These are phyloP conservation scores for Wickerhamomyces ciferrii DNA, from an alignment of 805 yeast genomes.

Conservation along the genomic window DNA sequence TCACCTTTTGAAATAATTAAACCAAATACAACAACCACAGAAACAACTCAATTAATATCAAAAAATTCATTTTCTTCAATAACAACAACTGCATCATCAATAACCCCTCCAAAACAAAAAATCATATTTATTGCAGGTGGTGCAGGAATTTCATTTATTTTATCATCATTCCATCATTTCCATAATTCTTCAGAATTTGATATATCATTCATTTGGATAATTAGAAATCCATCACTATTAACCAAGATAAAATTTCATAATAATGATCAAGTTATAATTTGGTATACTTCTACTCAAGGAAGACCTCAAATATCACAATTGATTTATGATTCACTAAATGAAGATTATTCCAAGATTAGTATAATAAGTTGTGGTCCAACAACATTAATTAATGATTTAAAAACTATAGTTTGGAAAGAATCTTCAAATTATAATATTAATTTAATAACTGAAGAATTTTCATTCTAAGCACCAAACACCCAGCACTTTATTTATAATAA, in stretches of 20 bases:
- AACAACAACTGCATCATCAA: neutral
- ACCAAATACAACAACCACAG: neutral
- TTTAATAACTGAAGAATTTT: constrained; percentile 17
- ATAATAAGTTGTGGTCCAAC: constrained; percentile 23
- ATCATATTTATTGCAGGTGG: constrained; percentile 17
- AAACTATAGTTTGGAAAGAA: constrained; percentile 7
- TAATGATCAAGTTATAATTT: constrained; percentile 5
- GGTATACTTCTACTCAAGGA: constrained; percentile 14
- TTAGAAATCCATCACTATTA: constrained; percentile 5
- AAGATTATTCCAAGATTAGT: constrained; percentile 3
- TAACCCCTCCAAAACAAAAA: constrained; percentile 3
- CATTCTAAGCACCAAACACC: constrained; percentile 6
- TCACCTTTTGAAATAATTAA: neutral
- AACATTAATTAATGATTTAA: constrained; percentile 15
- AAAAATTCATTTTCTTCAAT: neutral
- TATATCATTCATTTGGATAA: constrained; percentile 18
- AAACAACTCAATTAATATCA: neutral
- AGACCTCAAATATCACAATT: constrained; percentile 15
- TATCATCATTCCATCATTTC: constrained; percentile 9
- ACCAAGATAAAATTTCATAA: constrained; percentile 3
- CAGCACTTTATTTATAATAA: constrained; percentile 5
- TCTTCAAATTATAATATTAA: constrained; percentile 6
- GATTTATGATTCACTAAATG: constrained; percentile 6
- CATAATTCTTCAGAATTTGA: constrained; percentile 5
- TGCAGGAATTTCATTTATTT: constrained; percentile 12